Conservation (phyloP, 768 basidiomycete genomes). For the Tremella yokohamensis region DNA sequence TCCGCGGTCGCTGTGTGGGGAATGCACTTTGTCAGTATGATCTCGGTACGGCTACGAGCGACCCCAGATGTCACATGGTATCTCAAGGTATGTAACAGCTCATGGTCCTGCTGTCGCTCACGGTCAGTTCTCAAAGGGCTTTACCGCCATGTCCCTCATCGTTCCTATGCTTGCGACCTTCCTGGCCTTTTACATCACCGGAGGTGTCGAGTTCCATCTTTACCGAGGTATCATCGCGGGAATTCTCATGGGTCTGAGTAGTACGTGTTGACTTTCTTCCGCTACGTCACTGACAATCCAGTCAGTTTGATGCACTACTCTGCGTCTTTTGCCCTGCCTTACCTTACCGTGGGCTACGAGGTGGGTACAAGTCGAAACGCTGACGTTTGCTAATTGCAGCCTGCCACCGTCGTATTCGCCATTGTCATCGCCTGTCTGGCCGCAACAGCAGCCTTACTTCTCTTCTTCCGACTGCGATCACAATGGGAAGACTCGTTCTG, state of each 20-base stretch:
- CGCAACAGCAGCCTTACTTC: conserved; percentile 46
- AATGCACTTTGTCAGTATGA: conserved; percentile 51
- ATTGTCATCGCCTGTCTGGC: conserved; percentile 49
- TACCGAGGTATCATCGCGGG: conserved; percentile 46
- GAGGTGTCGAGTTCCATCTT: conserved; percentile 42
- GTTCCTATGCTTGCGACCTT: conserved; percentile 47
- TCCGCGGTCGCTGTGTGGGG: conserved; percentile 49
- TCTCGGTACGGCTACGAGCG: conserved; percentile 37
- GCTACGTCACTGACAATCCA: conserved; percentile 22
- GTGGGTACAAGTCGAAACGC: conserved; percentile 9
- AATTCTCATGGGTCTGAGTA: conserved; percentile 46
- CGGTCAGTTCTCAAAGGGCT: conserved; percentile 45
- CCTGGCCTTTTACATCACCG: conserved; percentile 49
- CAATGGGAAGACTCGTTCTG: conserved; percentile 51
- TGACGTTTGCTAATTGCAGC: conserved; percentile 10
- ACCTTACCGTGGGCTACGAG: conserved; percentile 35
- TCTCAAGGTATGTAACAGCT: conserved; percentile 34
- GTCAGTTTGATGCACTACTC: conserved; percentile 51
- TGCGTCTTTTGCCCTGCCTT: conserved; percentile 47
- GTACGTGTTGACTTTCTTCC: conserved; percentile 22
- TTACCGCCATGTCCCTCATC: conserved; percentile 51
- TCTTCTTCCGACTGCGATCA: conserved; percentile 49
- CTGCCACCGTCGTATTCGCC: conserved; percentile 49
- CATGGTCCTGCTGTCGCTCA: conserved; percentile 1
- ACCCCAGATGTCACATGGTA: conserved; percentile 46